Base-by-base conservation (phyloP, 176 grass and related monocot genomes). In the Sorghum bicolor region DNA sequence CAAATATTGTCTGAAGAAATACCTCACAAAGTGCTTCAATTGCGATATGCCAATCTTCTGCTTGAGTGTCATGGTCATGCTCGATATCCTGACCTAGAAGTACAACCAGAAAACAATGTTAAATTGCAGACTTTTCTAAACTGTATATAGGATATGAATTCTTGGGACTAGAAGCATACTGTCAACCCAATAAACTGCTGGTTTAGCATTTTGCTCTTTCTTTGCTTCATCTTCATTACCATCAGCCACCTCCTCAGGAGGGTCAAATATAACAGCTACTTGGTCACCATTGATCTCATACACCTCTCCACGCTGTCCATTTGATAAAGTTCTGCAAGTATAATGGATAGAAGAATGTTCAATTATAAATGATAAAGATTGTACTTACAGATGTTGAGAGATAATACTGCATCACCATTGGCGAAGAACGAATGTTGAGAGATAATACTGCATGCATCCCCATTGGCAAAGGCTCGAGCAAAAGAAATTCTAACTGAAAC, bases 1-100 rank as follows among this genome's bases (percentile, higher is more conserved):
- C 40, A 40, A 79, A 37, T 58, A 74, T 61, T 57, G 28, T 58
- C n/a, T 36, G 41, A 45, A 22, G 86, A 78, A 57, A 86, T 88
- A 98, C 95, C 96, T 98, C 93, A 68, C 87, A 90, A 80, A 98
- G 91, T 74, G 96, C 89, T 76, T 98, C 80, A 4, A 98, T 84
- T 73, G 93, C 91, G 1, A 84, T 94, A 84, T 92, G 85, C 89
- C 91, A 98, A 78, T 98, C 93, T 92, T 93, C 83, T 19, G 72
- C 87, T 78, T 91, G 75, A 77, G 76, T 86, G 34, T 90, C 96
- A 84, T 72, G 60, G 85, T 98, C 96, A 82, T 75, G 85, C 72
- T 65, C 85, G 16, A 98, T 87, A 93, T 93, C 91, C 85, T 98
- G 90, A 90, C 83, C 96, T 98, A 88, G 67, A 95, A 83, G 44